Percentiles rank a stretch among this genome's conserved stretches.
These are phyloP conservation scores for Cymbopogon flexuosus DNA, from an alignment of 202 grass and related monocot species.

Conservation along the genomic window DNA sequence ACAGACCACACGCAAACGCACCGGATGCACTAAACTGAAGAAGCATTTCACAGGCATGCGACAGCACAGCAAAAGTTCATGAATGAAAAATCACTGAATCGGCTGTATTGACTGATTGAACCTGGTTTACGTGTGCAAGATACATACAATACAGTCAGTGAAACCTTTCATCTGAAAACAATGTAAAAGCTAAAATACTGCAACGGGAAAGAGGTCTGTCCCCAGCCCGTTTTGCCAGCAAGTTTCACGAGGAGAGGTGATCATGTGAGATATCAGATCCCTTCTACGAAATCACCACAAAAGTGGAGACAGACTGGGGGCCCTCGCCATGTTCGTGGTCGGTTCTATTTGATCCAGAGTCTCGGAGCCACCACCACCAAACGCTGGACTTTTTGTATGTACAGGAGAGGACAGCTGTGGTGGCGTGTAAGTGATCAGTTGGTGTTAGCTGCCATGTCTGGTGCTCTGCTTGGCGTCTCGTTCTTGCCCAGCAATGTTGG, in stretches of 20 bases:
- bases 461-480: constrained; percentile 35
- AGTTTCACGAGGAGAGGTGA: not conserved
- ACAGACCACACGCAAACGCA: not conserved
- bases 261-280: not conserved
- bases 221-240: not conserved
- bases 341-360: not conserved
- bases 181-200: not conserved
- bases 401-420: constrained; percentile 6
- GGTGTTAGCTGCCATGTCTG: constrained; percentile 1
- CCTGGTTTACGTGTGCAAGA: constrained; percentile 8
- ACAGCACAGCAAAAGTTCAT: not conserved
- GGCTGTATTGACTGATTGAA: constrained; percentile 17
- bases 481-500: constrained; percentile 67
- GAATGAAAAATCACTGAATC: constrained; percentile 1
- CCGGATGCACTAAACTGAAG: not conserved
- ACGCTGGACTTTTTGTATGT: constrained; percentile 45
- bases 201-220: not conserved
- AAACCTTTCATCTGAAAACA: not conserved
- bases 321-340: constrained; percentile 1
- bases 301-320: not conserved
- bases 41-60: not conserved
- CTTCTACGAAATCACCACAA: not conserved
- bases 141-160: not conserved
- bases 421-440: constrained; percentile 39
- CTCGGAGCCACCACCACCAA: not conserved